Base-by-base conservation (phyloP, 169 alveolate species). In the Plasmodium cynomolgi region DNA sequence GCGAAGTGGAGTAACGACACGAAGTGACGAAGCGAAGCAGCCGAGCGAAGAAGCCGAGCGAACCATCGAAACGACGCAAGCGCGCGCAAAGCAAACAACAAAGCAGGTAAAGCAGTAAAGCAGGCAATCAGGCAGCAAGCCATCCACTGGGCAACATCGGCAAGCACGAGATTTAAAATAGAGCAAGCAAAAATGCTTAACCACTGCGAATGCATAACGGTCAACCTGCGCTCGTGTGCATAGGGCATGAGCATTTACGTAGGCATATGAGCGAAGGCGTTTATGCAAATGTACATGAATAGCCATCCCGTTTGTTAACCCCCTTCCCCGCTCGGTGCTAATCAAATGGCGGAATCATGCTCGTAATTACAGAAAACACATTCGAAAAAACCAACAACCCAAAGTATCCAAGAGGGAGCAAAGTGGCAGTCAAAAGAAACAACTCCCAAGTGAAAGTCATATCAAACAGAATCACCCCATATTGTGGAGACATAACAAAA, bases 381-480 rank as follows among this genome's bases (percentile, higher is more conserved):
- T 20, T 62, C 26, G 90, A 88, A 79, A 88, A 88, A 80, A 8
- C 82, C 47, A 88, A 73, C 37, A 77, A 80, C 50, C 23, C 56
- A 68, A 72, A 80, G 23, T 56, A 80, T 44, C 56, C 91, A 39
- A 56, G 84, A 56, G 50, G 26, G 72, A 88, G 84, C 84, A 58
- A 74, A 50, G 83, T 50, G 73, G 13, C 79, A 56, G 39, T 68
- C 47, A 88, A 88, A 88, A 88, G 83, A 56, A 80, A 88, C 68
- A 88, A 88, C 54, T 13, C 88, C 33, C 72, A 88, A 80, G 9
- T 88, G 37, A 88, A 88, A 68, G 94, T 88, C n/a, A 88, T 88
- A 80, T 84, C 94, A 31, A 74, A 80, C 20, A 77, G 94, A 79
- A 80, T 88, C 82, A 88, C 94, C 9, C 94, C 90, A 80, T 88